Base-by-base conservation (phyloP, 192 early-diverging fungal species). In the Obelidium mucronatum region DNA sequence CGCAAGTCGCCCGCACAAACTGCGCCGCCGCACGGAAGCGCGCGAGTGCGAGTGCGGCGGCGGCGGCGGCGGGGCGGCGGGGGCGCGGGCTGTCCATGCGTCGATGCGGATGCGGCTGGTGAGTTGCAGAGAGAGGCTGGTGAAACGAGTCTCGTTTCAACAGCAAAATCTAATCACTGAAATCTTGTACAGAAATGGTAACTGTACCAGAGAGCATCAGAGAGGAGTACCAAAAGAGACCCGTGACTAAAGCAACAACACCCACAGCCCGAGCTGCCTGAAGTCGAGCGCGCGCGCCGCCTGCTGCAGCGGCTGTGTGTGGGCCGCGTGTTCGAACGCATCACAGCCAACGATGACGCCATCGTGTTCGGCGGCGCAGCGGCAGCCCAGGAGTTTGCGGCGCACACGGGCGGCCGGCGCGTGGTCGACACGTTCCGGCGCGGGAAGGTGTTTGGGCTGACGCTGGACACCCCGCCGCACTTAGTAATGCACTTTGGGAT, bases 391-490 rank as follows among this genome's bases (percentile, higher is more conserved):
- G 13, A 37, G 24, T 85, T 85, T 54, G 78, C 80, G 19, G 62
- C 53, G 30, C 28, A 33, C 3, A 56, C 95, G 19, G 70, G 69
- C 5, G 84, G 85, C 8, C 76, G 79, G 24, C 85, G 40, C n/a
- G 76, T 96, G 2, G 72, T 88, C 2, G 89, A 84, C 48, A 90
- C 90, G 8, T 90, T 88, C 28, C 87, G 94, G 28, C 82, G 85
- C 35, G 94, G 94, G 48, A 96, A 95, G 82, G 83, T 89, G 37
- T 94, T 95, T 80, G 90, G 82, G 60, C 76, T 80, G 69, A 68
- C 76, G 28, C 76, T 91, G 24, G 84, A 86, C 63, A 6, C 78
- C 53, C 79, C 44, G 3, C 80, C 78, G 24, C 75, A 86, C 58
- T 44, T 84, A 1, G 89, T 94, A 3, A 42, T 90, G 66, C 93